Base-by-base conservation (phyloP, 176 grass and related monocot species). In the Alopecurus myosuroides region DNA sequence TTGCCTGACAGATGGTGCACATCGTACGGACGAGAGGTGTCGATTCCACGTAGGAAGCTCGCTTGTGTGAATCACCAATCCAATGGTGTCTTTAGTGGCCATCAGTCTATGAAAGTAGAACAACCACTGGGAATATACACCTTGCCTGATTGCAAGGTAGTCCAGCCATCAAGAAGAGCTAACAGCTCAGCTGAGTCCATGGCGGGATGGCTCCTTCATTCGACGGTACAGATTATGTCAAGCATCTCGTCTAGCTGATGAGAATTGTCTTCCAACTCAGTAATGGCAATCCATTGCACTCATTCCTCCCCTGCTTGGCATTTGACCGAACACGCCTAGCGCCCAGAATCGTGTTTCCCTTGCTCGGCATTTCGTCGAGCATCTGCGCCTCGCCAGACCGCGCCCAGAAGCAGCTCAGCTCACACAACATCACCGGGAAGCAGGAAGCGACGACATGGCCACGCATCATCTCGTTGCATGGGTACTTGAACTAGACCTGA, bases 311-410 rank as follows among this genome's bases (percentile, higher is more conserved):
- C 66, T 70, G 66, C 66, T 23, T n/a, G 37, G 37, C 68, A 13
- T 70, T 70, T 1, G 39, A 26, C 23, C 68, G 37, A 70, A 42
- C 37, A 70, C 5, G 22, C 22, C 2, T 40, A 41, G 37, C 67
- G 68, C 22, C 68, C 68, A 70, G 68, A 7, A 44, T 14, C n/a
- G 39, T 7, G 37, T 13, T 41, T 70, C 12, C 68, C 68, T 70
- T 70, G 68, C 6, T 37, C 39, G 68, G 68, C 68, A 70, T 70
- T 70, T 70, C 68, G 37, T 70, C 68, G 68, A 70, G 40, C 68
- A 26, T 23, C 39, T 70, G n/a, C 37, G 37, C n/a, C 37, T 70
- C 68, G 68, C 55, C 53, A 57, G n/a, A 57, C n/a, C 53, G 53
- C n/a, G n/a, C n/a, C n/a, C n/a, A n/a, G n/a, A n/a, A n/a, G n/a